Percentiles rank a stretch among this genome's conserved stretches.
Conservation (phyloP, 1,139 yeast species). For the Komagataea norvegica region DNA sequence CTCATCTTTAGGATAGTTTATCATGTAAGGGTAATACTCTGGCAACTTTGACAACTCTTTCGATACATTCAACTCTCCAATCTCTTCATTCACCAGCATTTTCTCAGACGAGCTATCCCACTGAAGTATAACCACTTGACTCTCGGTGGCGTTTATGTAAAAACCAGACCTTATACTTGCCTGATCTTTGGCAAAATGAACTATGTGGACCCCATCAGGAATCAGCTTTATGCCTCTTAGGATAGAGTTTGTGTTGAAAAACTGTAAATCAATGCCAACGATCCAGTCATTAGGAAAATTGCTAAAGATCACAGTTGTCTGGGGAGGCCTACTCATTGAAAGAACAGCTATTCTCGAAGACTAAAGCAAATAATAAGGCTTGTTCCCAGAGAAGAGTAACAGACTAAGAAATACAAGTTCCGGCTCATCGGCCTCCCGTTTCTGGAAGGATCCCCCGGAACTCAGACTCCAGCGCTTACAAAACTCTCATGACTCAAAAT, state of each 20-base stretch:
- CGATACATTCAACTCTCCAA: conserved; percentile 30
- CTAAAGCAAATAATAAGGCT: too few species aligned
- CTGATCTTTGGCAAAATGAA: conserved; percentile 34
- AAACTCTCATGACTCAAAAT: background rate
- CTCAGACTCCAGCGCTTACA: too few species aligned
- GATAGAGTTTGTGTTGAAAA: conserved; percentile 32
- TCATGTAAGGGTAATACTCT: conserved; percentile 31
- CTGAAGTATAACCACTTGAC: conserved; percentile 21
- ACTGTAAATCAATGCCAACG: conserved; percentile 36
- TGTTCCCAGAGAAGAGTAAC: too few species aligned
- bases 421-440: too few species aligned
- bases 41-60: conserved; percentile 26
- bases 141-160: conserved; percentile 26
- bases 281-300: conserved; percentile 30
- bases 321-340: conserved; percentile 27
- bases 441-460: too few species aligned
- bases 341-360: background rate
- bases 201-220: conserved; percentile 34
- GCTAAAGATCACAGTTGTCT: conserved; percentile 28
- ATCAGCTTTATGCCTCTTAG: conserved; percentile 35
- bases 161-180: conserved; percentile 29
- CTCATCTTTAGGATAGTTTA: conserved; percentile 25
- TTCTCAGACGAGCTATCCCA: conserved; percentile 29
- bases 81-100: conserved; percentile 26
- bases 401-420: too few species aligned